phyloP scores from a whole-genome alignment of 371 early-diverging fungal genomes.

The Lichtheimia ornata region DNA sequence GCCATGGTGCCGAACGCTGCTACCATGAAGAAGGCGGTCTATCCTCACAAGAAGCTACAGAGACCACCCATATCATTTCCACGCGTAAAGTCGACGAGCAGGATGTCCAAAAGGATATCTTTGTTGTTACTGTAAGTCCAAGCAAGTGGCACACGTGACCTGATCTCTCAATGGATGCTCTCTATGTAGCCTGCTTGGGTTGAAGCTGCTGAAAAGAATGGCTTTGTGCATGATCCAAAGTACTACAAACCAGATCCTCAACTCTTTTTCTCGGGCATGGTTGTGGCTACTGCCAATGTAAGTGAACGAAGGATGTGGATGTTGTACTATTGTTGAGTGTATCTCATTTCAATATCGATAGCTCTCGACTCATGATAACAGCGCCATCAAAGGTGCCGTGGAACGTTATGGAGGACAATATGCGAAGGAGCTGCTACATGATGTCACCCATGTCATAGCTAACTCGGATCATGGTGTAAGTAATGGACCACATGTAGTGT shows the following conservation, averaged over 20 bases:
- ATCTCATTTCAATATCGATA: conserved; percentile 7
- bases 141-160: not conserved
- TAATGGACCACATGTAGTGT: not conserved
- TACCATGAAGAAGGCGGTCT: not conserved
- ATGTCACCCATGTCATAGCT: conserved; percentile 65
- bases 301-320: not conserved
- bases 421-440: conserved; percentile 34
- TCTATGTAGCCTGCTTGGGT: conserved; percentile 21
- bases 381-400: conserved; percentile 50
- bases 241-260: conserved; percentile 55
- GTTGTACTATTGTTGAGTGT: too few species aligned
- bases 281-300: conserved; percentile 51
- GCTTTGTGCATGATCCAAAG: conserved; percentile 36
- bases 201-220: conserved; percentile 19
- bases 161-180: not conserved
- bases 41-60: not conserved
- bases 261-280: conserved; percentile 61
- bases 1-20: not conserved
- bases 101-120: not conserved
- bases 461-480: conserved; percentile 51
- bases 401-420: conserved; percentile 62
- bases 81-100: conserved; percentile 1
- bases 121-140: conserved; percentile 3
- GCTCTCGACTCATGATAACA: conserved; percentile 50
- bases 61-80: not conserved